Evolutionary conservation across 805 yeast genomes (phyloP).

Genomic region (Cyberlindnera xishuangbannaensis): DNA sequence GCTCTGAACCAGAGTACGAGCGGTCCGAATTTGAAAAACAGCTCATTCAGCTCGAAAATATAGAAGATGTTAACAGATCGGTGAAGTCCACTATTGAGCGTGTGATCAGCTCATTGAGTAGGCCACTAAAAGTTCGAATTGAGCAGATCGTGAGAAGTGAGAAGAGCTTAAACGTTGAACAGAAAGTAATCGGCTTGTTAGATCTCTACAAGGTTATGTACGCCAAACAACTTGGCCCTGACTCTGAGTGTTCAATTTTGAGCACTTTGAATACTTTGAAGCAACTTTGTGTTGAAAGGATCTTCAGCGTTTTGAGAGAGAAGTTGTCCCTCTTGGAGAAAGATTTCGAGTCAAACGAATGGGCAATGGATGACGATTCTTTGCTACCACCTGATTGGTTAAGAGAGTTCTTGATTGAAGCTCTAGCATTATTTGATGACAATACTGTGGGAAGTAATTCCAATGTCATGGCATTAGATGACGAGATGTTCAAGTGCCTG

Average conservation of each 20-base stretch:
- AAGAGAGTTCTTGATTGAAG: constrained; percentile 53
- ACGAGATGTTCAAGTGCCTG: constrained; percentile 32
- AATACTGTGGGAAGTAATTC: constrained; percentile 5
- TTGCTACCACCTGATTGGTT: constrained; percentile 84
- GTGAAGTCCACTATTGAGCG: constrained; percentile 36
- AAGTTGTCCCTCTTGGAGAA: constrained; percentile 24
- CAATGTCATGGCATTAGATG: constrained; percentile 35
- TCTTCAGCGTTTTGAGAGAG: constrained; percentile 35
- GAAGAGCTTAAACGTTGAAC: constrained; percentile 45
- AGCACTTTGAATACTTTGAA: constrained; percentile 29
- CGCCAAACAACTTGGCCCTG: constrained; percentile 22
- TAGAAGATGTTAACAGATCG: constrained; percentile 14
- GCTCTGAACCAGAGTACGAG: constrained; percentile 11
- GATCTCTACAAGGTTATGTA: constrained; percentile 70
- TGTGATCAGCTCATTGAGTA: constrained; percentile 48
- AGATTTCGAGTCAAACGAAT: constrained; percentile 23
- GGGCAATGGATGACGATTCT: constrained; percentile 40
- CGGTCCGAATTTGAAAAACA: constrained; percentile 29
- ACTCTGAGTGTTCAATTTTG: constrained; percentile 20
- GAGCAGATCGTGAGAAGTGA: constrained; percentile 69
- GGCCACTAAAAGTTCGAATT: constrained; percentile 55
- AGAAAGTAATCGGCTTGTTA: constrained; percentile 56
- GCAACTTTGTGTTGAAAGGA: constrained; percentile 31
- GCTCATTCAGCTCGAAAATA: constrained; percentile 18
- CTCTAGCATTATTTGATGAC: constrained; percentile 46